Percentiles rank a stretch among this genome's conserved stretches.
Conservation (phyloP, 2,329 filamentous ascomycete species). For the Stachybotrys echinatus region DNA sequence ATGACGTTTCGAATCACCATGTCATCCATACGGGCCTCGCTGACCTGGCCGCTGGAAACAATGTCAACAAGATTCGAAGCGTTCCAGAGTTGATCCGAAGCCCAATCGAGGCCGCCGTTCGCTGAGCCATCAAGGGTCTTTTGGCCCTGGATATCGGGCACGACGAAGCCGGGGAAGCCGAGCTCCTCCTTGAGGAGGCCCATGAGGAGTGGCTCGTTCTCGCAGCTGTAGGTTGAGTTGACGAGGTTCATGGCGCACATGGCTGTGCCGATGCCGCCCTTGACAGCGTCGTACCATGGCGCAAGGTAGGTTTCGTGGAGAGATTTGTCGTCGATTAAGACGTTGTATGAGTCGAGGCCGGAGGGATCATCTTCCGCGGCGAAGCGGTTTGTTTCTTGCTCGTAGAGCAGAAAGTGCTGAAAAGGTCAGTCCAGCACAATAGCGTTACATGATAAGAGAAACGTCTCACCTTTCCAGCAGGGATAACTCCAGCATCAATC, state of each 20-base stretch:
- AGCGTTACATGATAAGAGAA: no score
- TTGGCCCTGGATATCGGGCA: conserved; percentile 42
- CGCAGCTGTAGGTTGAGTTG: conserved; percentile 57
- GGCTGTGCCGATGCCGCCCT: conserved; percentile 67
- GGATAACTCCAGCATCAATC: no score
- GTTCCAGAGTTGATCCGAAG: not conserved
- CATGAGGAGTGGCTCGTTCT: conserved; percentile 62
- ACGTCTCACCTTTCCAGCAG: no score
- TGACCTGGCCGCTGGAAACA: not conserved
- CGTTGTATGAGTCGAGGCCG: conserved; percentile 59
- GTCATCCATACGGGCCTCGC: not conserved
- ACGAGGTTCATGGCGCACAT: conserved; percentile 78
- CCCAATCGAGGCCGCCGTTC: not conserved
- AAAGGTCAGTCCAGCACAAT: no score
- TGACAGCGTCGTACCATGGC: no score
- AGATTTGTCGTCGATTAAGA: conserved; percentile 64
- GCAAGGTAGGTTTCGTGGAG: conserved; percentile 66
- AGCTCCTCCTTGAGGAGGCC: conserved; percentile 66
- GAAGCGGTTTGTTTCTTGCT: no score
- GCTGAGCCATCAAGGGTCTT: not conserved
- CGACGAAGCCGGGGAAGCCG: conserved; percentile 64
- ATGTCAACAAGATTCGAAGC: not conserved
- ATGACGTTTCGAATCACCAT: not conserved
- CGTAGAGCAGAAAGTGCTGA: no score
- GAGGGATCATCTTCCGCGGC: no score